Conservation (phyloP, 345 rosid species). For the Geranium brycei region DNA sequence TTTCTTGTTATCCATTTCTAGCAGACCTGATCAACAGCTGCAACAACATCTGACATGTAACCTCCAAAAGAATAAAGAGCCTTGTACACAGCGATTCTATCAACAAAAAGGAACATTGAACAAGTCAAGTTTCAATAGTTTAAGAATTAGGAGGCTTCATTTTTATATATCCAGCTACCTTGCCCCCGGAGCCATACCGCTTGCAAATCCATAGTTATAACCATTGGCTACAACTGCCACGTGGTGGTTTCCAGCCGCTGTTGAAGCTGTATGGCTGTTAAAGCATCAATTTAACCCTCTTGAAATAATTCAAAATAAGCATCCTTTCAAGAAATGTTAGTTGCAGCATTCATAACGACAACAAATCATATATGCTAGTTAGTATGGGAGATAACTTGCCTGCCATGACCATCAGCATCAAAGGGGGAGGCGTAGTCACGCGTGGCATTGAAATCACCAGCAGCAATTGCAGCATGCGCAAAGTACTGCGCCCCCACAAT, state of each 20-base stretch:
- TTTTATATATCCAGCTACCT: conserved; percentile 14
- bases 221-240: conserved; percentile 25
- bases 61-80: conserved; percentile 39
- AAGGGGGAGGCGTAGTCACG: conserved; percentile 33
- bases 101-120: background rate
- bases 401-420: conserved; percentile 49
- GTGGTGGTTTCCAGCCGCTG: conserved; percentile 31
- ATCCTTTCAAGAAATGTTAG: background rate
- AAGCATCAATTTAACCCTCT: conserved; percentile 2
- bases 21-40: conserved; percentile 41
- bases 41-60: conserved; percentile 39
- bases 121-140: background rate
- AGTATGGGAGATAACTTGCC: conserved; percentile 16
- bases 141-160: background rate
- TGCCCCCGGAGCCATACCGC: conserved; percentile 46
- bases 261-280: conserved; percentile 39
- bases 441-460: conserved; percentile 30
- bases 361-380: too few species aligned
- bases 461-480: conserved; percentile 33
- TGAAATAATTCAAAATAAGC: background rate
- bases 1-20: too few species aligned
- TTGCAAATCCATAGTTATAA: conserved; percentile 37
- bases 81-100: conserved; percentile 37
- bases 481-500: conserved; percentile 38
- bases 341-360: background rate